Base-by-base conservation (phyloP, 202 grass and related monocot species). In the Zizania palustris region DNA sequence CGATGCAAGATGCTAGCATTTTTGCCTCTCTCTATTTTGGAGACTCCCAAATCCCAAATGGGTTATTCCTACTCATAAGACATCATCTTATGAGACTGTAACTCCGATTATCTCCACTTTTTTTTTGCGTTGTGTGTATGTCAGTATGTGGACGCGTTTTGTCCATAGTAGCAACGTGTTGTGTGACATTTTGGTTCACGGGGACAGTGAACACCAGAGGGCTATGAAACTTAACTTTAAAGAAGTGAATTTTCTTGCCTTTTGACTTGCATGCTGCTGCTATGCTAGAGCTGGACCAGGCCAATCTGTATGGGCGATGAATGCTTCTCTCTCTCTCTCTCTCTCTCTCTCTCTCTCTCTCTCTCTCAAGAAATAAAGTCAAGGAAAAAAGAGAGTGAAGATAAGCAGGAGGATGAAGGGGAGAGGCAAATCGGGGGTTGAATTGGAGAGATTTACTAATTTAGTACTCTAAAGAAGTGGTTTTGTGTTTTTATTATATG, bases 11-110 rank as follows among this genome's bases (percentile, higher is more conserved):
- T 28, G 2, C 28, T 46, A 40, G 44, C 43, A 50, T 57, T 40
- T 40, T 37, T 57, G 5, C 43, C 69, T 39, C 3, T n/a, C 6
- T 14, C 20, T 54, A 51, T 28, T 57, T 39, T 0, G 50, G 73
- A 68, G 43, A 37, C 28, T 44, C 48, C 71, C 9, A 28, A 28
- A 28, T 28, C 28, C 28, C 28, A 28, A 22, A 72, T 15, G n/a
- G 13, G 36, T 39, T 10, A 12, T 38, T 73, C 44, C 74, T 40
- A 40, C 66, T 72, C 66, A 14, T 58, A 84, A 78, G 67, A 9
- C 38, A 21, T 57, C 8, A 71, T 72, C 82, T 69, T 83, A 64
- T 67, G 51, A 83, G 74, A 54, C 38, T 83, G 80, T 87, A 79
- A 63, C 83, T 83, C 8, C 85, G 3, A 69, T 49, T 53, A 48